phyloP scores from a whole-genome alignment of 345 rosid genomes.

The Noccaea bulbosa region DNA sequence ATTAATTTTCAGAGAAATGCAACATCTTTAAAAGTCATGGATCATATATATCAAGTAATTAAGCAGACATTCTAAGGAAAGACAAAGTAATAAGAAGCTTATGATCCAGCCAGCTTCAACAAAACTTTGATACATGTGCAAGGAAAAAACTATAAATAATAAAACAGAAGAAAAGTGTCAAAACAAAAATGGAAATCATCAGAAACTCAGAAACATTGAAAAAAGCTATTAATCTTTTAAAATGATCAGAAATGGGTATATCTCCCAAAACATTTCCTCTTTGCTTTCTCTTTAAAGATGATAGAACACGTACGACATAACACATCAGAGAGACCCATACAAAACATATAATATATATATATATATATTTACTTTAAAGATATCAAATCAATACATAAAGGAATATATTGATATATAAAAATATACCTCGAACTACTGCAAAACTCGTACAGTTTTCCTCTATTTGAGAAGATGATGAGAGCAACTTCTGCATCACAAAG shows the following conservation, averaged over 20 bases:
- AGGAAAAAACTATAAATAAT: not conserved
- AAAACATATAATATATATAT: not conserved
- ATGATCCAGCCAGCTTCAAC: slow-evolving; percentile 3
- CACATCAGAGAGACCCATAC: slow-evolving; percentile 39
- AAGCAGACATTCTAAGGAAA: slow-evolving; percentile 7
- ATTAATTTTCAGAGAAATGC: not conserved
- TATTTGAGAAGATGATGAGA: slow-evolving; percentile 99
- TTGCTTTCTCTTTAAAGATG: slow-evolving; percentile 34
- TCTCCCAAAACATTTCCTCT: not conserved
- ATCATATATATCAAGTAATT: not conserved
- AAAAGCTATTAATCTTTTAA: slow-evolving; percentile 8
- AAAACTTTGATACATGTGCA: not conserved
- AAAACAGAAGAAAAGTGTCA: slow-evolving; percentile 2
- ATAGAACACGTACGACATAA: slow-evolving; percentile 36
- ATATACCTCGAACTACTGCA: slow-evolving; percentile 96
- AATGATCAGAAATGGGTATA: slow-evolving; percentile 29
- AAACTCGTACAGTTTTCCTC: slow-evolving; percentile 98
- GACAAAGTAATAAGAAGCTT: not conserved
- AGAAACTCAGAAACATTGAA: slow-evolving; percentile 29
- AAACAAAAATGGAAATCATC: slow-evolving; percentile 32
- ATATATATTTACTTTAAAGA: slow-evolving; percentile 6
- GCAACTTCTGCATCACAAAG: slow-evolving; percentile 99
- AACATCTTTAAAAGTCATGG: not conserved
- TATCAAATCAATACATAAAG: not conserved
- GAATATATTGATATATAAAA: not conserved